Conservation (phyloP, 768 basidiomycete species). For the Lactifluus echinatus region DNA sequence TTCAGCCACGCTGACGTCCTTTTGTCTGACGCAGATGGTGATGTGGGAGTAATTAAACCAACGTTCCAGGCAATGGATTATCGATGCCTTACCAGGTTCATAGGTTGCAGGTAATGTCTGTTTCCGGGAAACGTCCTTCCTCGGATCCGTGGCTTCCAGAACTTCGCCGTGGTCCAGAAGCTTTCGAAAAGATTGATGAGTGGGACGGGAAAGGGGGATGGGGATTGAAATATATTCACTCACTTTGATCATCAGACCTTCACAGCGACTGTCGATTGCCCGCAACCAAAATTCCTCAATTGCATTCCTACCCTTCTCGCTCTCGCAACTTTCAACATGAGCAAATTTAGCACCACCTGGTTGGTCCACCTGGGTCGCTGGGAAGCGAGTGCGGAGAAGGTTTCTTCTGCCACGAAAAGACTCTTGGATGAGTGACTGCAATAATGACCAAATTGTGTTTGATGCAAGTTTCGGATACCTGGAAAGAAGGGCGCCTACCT, state of each 20-base stretch:
- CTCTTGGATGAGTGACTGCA: slow-evolving; percentile 55
- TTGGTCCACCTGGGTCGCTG: slow-evolving; percentile 39
- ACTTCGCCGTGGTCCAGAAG: slow-evolving; percentile 52
- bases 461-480: slow-evolving; percentile 6
- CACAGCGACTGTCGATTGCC: slow-evolving; percentile 69
- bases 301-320: slow-evolving; percentile 47
- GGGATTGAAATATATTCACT: slow-evolving; percentile 16
- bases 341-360: slow-evolving; percentile 49
- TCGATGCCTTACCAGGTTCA: slow-evolving; percentile 47
- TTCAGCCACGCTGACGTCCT: slow-evolving; percentile 84
- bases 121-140: slow-evolving; percentile 36
- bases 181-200: slow-evolving; percentile 28
- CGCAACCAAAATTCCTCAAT: slow-evolving; percentile 71
- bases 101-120: slow-evolving; percentile 80
- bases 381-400: slow-evolving; percentile 56
- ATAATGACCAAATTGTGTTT: slow-evolving; percentile 7
- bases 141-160: slow-evolving; percentile 29
- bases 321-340: slow-evolving; percentile 68
- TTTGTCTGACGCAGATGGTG: slow-evolving; percentile 44
- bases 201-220: slow-evolving; percentile 12
- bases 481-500: slow-evolving; percentile 40
- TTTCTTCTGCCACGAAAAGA: slow-evolving; percentile 65
- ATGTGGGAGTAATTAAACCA: background rate
- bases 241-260: slow-evolving; percentile 93
- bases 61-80: slow-evolving; percentile 1